phyloP scores from a whole-genome alignment of 306 rosid genomes.

The Lupinus albus region DNA sequence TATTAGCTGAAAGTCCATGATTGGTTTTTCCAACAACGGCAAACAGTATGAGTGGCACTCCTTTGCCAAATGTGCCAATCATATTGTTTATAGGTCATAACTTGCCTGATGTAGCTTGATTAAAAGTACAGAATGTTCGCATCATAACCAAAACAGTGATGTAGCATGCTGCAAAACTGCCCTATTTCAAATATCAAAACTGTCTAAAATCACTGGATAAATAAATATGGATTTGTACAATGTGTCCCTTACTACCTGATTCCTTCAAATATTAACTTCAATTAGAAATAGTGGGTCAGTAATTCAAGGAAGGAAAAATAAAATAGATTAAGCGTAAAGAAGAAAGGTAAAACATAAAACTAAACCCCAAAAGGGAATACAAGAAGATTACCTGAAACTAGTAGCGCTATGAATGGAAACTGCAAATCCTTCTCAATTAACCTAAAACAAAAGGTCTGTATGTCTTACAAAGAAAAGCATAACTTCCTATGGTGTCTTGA shows the following conservation, averaged over 20 bases:
- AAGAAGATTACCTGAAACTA: conserved; percentile 70
- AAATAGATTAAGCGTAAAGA: conserved; percentile 24
- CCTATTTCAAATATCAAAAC: conserved; percentile 23
- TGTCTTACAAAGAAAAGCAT: conserved; percentile 35
- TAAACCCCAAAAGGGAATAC: conserved; percentile 16
- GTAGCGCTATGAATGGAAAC: conserved; percentile 91
- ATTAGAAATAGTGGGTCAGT: conserved; percentile 6
- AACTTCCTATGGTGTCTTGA: conserved; percentile 11
- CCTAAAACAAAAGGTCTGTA: conserved; percentile 50
- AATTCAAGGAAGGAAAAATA: conserved; percentile 28
- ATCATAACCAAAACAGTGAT: conserved; percentile 6
- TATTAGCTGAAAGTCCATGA: not conserved
- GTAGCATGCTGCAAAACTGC: conserved; percentile 12
- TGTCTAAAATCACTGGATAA: not conserved
- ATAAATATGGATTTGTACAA: not conserved
- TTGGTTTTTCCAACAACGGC: not conserved
- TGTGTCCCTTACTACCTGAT: conserved; percentile 2
- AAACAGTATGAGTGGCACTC: not conserved
- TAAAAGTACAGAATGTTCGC: not conserved
- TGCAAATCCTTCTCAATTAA: conserved; percentile 73
- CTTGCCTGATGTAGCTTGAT: not conserved
- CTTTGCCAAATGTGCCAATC: not conserved
- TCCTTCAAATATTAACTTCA: conserved; percentile 17
- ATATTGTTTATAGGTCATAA: conserved; percentile 1
- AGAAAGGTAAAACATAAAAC: conserved; percentile 22